Base-by-base conservation (phyloP, 2,329 filamentous ascomycete species). In the Leptographium galeiforme region DNA sequence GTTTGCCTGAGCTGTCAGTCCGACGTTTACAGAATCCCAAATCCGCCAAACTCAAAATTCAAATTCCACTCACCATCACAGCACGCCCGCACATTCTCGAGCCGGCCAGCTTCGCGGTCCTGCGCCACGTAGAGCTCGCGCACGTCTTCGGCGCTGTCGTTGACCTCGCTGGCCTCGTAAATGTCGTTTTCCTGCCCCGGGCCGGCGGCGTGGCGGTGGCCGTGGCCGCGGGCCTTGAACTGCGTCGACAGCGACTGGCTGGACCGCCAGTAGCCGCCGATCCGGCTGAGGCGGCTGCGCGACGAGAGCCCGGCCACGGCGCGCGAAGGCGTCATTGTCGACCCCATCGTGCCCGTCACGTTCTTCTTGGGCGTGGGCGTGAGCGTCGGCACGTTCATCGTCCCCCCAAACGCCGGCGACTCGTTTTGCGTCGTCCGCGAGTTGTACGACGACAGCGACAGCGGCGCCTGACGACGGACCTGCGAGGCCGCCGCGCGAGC, bases 21-120 rank as follows among this genome's bases (percentile, higher is more conserved):
- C n/a, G n/a, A 45, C 16, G 8, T 14, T 18, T 2, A 2, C 2
- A 16, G 16, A 8, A 34, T 6, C 36, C 4, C 2, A 50, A 25
- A 43, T 12, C 33, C 18, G 30, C 19, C 8, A 30, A 44, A 2
- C 8, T 4, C 12, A 32, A 14, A 7, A 44, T 33, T 49, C 18
- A 14, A 7, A 44, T 33, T 49, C 18, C 54, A 72, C 84, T 79
- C 77, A 91, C 90, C 93, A 78, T 97, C 93, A 69, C 93, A 98
- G 72, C 93, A 98, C 56, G 91, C 90, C 64, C 93, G 78, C 59
- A 98, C 93, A 67, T 98, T 96, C 74, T 97, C 91, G 62, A 97
- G 75, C 57, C 84, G 78, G 64, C 90, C 87, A 32, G 84, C 75
- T 60, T 90, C 86, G 52, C 81, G 74, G 62, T 91, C 85, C 64